A percentile compares a stretch with the other conserved stretches of the same genome.
These are phyloP conservation scores for Ceratocystiopsis sp. DNA, from an alignment of 2,329 filamentous ascomycete genomes.

Conservation along the genomic window DNA sequence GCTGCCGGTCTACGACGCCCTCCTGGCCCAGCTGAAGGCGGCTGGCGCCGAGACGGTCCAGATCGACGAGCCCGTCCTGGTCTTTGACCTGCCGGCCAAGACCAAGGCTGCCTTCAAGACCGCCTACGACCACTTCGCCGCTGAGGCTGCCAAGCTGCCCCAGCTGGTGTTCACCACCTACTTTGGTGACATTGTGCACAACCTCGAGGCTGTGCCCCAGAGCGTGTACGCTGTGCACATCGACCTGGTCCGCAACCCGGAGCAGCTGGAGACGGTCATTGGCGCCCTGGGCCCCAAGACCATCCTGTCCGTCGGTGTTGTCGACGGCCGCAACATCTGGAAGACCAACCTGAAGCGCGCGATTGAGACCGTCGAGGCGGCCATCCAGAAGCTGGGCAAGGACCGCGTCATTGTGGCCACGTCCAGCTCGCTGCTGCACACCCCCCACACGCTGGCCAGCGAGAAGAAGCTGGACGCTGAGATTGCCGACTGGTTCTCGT, in stretches of 20 bases:
- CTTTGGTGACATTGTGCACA: slow-evolving; percentile 99
- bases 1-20: slow-evolving; percentile 83
- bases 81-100: slow-evolving; percentile 81
- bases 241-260: slow-evolving; percentile 93
- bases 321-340: slow-evolving; percentile 99
- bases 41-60: slow-evolving; percentile 93
- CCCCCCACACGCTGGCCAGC: slow-evolving; percentile 89
- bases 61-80: slow-evolving; percentile 94
- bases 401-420: slow-evolving; percentile 94
- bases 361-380: slow-evolving; percentile 77
- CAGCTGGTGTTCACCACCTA: slow-evolving; percentile 88
- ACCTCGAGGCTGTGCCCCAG: slow-evolving; percentile 75
- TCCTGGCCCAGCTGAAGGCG: slow-evolving; percentile 83
- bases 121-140: slow-evolving; percentile 75
- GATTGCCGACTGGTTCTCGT: slow-evolving; percentile 96
- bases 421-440: slow-evolving; percentile 95
- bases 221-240: slow-evolving; percentile 76
- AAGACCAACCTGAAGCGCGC: slow-evolving; percentile 98
- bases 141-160: slow-evolving; percentile 64
- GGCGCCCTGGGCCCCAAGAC: slow-evolving; percentile 75
- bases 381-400: slow-evolving; percentile 89
- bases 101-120: slow-evolving; percentile 97
- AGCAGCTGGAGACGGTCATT: slow-evolving; percentile 81
- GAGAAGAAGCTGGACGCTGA: slow-evolving; percentile 97
- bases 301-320: slow-evolving; percentile 84